Evolutionary conservation across 768 basidiomycete species (phyloP).

Genomic region (Tulasnella calospora): DNA sequence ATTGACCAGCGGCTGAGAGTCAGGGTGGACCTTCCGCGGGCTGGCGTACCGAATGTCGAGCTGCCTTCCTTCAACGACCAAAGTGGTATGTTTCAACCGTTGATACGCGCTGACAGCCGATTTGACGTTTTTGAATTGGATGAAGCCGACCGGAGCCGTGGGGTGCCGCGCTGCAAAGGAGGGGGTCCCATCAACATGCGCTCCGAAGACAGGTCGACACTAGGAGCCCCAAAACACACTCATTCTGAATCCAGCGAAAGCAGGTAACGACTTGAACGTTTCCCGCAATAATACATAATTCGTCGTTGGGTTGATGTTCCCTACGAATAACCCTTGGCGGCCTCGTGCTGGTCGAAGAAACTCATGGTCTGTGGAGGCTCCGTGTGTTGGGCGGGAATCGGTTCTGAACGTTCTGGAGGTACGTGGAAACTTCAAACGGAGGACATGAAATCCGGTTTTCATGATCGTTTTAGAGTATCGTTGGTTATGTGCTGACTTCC

Average conservation of each 20-base stretch:
- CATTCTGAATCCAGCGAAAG: constrained; percentile 11
- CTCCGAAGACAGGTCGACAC: neutral
- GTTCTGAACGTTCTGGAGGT: neutral
- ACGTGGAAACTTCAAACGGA: neutral
- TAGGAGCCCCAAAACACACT: neutral
- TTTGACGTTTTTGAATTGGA: neutral
- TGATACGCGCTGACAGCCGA: neutral
- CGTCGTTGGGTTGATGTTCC: constrained; percentile 20
- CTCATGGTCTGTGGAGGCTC: neutral
- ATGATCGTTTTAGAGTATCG: neutral
- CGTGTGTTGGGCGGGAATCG: neutral
- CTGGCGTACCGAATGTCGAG: constrained; percentile 1
- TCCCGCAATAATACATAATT: neutral
- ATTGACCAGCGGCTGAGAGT: neutral
- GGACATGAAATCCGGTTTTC: neutral
- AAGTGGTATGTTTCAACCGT: neutral
- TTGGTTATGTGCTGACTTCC: neutral
- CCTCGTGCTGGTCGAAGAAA: neutral
- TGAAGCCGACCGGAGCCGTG: neutral
- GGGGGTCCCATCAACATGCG: too few relatives aligned
- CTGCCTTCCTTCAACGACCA: neutral
- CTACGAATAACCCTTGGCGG: constrained; percentile 7
- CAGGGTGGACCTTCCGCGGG: neutral
- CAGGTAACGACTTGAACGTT: neutral
- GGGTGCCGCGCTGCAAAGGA: constrained; percentile 1